A percentile compares a stretch with the other conserved stretches of the same genome.
phyloP scores from a whole-genome alignment of 768 basidiomycete genomes.

The Suillus tomentosus region DNA sequence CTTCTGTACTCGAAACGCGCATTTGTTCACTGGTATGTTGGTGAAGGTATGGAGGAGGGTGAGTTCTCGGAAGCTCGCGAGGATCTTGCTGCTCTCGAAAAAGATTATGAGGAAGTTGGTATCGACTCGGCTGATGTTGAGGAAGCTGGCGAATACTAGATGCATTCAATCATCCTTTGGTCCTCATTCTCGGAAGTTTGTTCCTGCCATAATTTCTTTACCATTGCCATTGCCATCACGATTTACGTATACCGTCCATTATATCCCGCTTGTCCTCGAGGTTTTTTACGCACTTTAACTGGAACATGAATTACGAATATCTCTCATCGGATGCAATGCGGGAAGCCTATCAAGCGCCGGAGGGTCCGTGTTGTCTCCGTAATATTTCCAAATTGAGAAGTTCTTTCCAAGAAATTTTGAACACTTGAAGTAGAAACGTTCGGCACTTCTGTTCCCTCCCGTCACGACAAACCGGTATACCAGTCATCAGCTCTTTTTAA shows the following conservation, averaged over 20 bases:
- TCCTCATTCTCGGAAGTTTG: slow-evolving; percentile 30
- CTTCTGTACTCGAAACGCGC: slow-evolving; percentile 71
- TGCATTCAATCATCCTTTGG: slow-evolving; percentile 20
- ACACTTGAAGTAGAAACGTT: slow-evolving; percentile 2
- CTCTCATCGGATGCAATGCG: slow-evolving; percentile 1
- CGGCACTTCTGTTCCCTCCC: slow-evolving; percentile 17
- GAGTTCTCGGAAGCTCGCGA: slow-evolving; percentile 99
- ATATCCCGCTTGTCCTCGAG: slow-evolving; percentile 30
- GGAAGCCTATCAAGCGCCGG: slow-evolving; percentile 3
- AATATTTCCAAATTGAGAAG: slow-evolving; percentile 31
- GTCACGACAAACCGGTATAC: slow-evolving; percentile 17
- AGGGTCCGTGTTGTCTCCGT: slow-evolving; percentile 7
- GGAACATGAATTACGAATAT: slow-evolving; percentile 18
- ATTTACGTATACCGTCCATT: slow-evolving; percentile 34
- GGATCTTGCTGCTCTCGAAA: slow-evolving; percentile 99
- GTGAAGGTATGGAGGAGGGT: slow-evolving; percentile 86
- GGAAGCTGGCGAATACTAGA: slow-evolving; percentile 51
- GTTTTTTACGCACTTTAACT: slow-evolving; percentile 13
- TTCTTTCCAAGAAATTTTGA: slow-evolving; percentile 24
- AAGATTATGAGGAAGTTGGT: slow-evolving; percentile 90
- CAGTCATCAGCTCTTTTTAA: slow-evolving; percentile 17
- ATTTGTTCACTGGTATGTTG: slow-evolving; percentile 65
- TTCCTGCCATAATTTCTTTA: slow-evolving; percentile 32
- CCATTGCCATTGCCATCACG: slow-evolving; percentile 27
- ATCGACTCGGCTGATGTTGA: slow-evolving; percentile 52